Evolutionary conservation across 106 monocot species (phyloP).

Genomic region (Platanthera zijinensis): DNA sequence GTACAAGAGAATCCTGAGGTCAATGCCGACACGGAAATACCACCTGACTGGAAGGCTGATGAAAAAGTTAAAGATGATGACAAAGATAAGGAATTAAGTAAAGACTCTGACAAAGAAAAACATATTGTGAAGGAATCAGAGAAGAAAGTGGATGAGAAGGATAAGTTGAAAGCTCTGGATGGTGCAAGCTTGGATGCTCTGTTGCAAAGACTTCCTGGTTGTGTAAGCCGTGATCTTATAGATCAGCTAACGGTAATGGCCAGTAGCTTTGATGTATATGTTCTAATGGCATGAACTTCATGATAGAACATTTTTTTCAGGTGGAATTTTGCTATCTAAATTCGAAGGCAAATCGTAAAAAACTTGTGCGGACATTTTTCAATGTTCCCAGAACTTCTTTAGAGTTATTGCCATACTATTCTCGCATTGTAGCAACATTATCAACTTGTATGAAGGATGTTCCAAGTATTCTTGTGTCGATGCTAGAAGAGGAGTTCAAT

Average conservation of each 20-base stretch:
- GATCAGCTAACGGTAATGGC: constrained; percentile 83
- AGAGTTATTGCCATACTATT: constrained; percentile 91
- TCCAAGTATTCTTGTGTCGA: constrained; percentile 60
- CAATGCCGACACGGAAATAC: constrained; percentile 30
- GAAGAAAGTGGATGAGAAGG: constrained; percentile 84
- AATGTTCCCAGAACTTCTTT: constrained; percentile 92
- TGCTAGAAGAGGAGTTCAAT: constrained; percentile 95
- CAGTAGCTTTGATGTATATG: constrained; percentile 4
- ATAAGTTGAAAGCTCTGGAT: constrained; percentile 68
- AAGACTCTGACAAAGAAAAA: constrained; percentile 73
- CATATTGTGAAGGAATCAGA: constrained; percentile 63
- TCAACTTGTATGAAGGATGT: constrained; percentile 98
- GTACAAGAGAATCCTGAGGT: constrained; percentile 36
- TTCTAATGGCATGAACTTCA: not conserved
- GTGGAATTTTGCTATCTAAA: constrained; percentile 97
- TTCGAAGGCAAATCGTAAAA: constrained; percentile 90
- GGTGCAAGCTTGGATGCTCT: constrained; percentile 72
- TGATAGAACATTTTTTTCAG: constrained; percentile 33
- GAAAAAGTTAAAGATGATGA: constrained; percentile 64
- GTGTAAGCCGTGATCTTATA: constrained; percentile 96
- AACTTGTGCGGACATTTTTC: constrained; percentile 70
- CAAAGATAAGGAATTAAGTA: constrained; percentile 45
- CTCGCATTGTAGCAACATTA: constrained; percentile 88
- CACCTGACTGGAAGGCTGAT: constrained; percentile 44
- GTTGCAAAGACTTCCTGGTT: constrained; percentile 86